Evolutionary conservation across 352 stramenopile genomes (phyloP).

Genomic region (Globisporangium apiculatum): DNA sequence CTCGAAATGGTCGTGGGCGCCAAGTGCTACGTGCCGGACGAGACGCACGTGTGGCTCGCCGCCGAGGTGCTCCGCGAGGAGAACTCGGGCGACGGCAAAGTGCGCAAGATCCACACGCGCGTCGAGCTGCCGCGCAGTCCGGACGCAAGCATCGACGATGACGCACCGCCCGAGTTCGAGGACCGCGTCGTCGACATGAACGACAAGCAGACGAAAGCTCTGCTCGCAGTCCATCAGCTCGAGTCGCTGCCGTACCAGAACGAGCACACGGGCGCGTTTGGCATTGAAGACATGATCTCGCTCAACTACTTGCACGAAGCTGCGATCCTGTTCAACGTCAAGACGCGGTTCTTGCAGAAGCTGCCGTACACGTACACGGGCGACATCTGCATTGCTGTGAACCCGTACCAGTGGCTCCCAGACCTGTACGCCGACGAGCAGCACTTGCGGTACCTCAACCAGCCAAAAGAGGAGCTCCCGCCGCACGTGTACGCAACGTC

Average conservation of each 20-base stretch:
- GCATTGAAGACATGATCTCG: constrained; percentile 83
- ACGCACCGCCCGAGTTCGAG: constrained; percentile 14
- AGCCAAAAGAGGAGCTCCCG: constrained; percentile 68
- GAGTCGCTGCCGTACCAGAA: constrained; percentile 84
- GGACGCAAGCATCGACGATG: constrained; percentile 9
- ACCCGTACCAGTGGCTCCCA: constrained; percentile 93
- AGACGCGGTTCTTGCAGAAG: constrained; percentile 69
- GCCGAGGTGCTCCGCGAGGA: constrained; percentile 70
- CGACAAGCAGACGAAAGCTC: constrained; percentile 59
- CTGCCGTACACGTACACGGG: constrained; percentile 95
- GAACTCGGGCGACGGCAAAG: constrained; percentile 46
- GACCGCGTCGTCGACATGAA: constrained; percentile 69
- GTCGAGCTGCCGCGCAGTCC: constrained; percentile 39
- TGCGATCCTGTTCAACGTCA: constrained; percentile 87
- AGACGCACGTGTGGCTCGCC: constrained; percentile 79
- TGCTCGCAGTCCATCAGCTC: constrained; percentile 66
- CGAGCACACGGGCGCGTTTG: constrained; percentile 48
- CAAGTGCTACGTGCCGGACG: constrained; percentile 85
- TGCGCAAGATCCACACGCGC: constrained; percentile 57
- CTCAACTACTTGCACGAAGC: constrained; percentile 89
- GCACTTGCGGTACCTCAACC: constrained; percentile 67
- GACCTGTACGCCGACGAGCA: constrained; percentile 82
- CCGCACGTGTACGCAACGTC: constrained; percentile 79
- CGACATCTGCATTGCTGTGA: constrained; percentile 97
- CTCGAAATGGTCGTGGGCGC: constrained; percentile 58